Evolutionary conservation across 495 filamentous ascomycete genomes (phyloP).

Genomic region (Daldinia concentrica): DNA sequence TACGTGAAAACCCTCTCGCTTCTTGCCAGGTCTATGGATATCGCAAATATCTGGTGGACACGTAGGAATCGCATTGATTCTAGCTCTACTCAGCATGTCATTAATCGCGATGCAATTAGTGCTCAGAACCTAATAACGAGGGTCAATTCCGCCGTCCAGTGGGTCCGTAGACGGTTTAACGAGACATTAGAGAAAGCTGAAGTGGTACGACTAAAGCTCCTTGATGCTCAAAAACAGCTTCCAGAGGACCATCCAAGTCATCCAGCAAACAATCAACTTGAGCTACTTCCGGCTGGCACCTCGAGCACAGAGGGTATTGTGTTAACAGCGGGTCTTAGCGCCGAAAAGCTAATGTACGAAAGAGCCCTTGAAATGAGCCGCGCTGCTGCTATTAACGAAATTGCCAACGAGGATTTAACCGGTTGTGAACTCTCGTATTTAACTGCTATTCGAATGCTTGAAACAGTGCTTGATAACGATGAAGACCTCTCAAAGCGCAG

Average conservation of each 20-base stretch:
- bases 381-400: slow-evolving; percentile 91
- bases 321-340: slow-evolving; percentile 79
- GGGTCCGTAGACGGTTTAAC: slow-evolving; percentile 93
- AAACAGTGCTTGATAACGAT: slow-evolving; percentile 90
- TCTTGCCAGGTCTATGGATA: slow-evolving; percentile 94
- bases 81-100: slow-evolving; percentile 56
- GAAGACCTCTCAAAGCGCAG: slow-evolving; percentile 66
- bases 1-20: slow-evolving; percentile 93
- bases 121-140: slow-evolving; percentile 69
- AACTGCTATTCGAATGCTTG: slow-evolving; percentile 91
- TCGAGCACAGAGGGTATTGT: slow-evolving; percentile 64
- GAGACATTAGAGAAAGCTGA: slow-evolving; percentile 96
- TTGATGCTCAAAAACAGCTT: slow-evolving; percentile 85
- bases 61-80: slow-evolving; percentile 75
- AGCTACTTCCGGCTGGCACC: slow-evolving; percentile 61
- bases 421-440: slow-evolving; percentile 94
- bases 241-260: slow-evolving; percentile 87
- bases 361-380: slow-evolving; percentile 96
- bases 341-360: slow-evolving; percentile 98
- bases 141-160: slow-evolving; percentile 93
- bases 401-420: slow-evolving; percentile 85
- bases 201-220: slow-evolving; percentile 83
- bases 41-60: slow-evolving; percentile 92
- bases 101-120: slow-evolving; percentile 56
- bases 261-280: slow-evolving; percentile 71